Conservation (phyloP, 2,329 filamentous ascomycete genomes). For the Pyrenochaeta sp. region DNA sequence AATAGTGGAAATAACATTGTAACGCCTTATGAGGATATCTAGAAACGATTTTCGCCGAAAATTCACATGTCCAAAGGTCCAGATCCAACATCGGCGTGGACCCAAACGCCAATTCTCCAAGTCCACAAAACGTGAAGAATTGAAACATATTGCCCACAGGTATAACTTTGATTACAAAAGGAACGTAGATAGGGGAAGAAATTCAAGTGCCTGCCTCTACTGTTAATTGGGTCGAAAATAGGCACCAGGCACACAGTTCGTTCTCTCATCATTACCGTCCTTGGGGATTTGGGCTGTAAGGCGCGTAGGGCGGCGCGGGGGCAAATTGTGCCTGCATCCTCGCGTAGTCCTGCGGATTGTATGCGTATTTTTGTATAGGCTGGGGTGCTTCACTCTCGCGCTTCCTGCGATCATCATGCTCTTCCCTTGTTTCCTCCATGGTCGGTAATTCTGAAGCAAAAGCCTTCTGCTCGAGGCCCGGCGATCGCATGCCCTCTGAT, state of each 20-base stretch:
- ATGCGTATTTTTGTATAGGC: slow-evolving; percentile 36
- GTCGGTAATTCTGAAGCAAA: slow-evolving; percentile 48
- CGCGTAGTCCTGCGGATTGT: slow-evolving; percentile 48
- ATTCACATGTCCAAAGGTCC: neutral
- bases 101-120: neutral
- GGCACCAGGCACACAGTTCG: neutral
- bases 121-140: neutral
- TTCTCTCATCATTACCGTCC: neutral
- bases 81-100: neutral
- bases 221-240: too few species aligned
- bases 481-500: slow-evolving; percentile 46
- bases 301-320: slow-evolving; percentile 14
- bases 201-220: too few species aligned
- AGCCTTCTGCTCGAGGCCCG: slow-evolving; percentile 42
- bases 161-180: too few species aligned
- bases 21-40: neutral
- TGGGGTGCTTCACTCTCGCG: slow-evolving; percentile 24
- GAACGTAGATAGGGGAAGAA: too few species aligned
- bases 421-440: slow-evolving; percentile 46
- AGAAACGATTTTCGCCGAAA: neutral
- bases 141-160: too few species aligned
- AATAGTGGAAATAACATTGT: neutral
- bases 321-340: slow-evolving; percentile 22
- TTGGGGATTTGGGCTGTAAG: slow-evolving; percentile 1
- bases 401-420: slow-evolving; percentile 33